Evolutionary conservation across 2,329 filamentous ascomycete species (phyloP).

Genomic region (Ophiostoma ulmi): DNA sequence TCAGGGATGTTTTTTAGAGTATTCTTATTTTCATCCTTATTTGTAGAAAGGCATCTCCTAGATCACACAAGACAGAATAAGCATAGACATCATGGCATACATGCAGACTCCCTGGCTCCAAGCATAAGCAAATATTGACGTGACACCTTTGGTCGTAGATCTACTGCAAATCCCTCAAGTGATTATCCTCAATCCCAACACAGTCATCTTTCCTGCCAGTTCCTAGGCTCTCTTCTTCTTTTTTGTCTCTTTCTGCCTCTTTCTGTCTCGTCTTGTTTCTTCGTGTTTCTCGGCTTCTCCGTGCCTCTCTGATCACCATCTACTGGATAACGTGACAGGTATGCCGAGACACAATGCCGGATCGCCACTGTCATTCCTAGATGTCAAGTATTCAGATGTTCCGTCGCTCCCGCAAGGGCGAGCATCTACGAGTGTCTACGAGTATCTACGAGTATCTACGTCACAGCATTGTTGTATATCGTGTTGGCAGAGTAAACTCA

Average conservation of each 20-base stretch:
- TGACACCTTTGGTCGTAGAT: neutral
- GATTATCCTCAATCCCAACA: neutral
- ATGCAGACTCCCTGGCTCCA: neutral
- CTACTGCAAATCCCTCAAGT: neutral
- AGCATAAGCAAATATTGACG: neutral
- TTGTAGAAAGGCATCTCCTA: neutral
- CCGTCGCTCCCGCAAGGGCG: neutral
- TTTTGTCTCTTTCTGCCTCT: neutral
- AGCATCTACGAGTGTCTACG: neutral
- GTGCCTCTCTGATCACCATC: neutral
- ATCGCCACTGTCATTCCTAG: neutral
- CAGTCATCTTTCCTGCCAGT: neutral
- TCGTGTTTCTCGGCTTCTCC: slow-evolving; percentile 6
- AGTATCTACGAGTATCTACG: too few species aligned
- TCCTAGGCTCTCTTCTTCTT: neutral
- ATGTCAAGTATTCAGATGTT: neutral
- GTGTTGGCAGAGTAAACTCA: neutral
- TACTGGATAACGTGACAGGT: neutral
- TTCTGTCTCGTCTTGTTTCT: neutral
- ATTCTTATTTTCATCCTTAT: slow-evolving; percentile 1
- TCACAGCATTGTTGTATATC: too few species aligned
- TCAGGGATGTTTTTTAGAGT: neutral
- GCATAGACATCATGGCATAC: neutral
- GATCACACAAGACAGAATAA: neutral
- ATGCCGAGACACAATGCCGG: neutral